Evolutionary conservation across 495 filamentous ascomycete genomes (phyloP), one percentile per base, ranked within the genome.

Genomic region (Clavariopsis aquatica): DNA sequence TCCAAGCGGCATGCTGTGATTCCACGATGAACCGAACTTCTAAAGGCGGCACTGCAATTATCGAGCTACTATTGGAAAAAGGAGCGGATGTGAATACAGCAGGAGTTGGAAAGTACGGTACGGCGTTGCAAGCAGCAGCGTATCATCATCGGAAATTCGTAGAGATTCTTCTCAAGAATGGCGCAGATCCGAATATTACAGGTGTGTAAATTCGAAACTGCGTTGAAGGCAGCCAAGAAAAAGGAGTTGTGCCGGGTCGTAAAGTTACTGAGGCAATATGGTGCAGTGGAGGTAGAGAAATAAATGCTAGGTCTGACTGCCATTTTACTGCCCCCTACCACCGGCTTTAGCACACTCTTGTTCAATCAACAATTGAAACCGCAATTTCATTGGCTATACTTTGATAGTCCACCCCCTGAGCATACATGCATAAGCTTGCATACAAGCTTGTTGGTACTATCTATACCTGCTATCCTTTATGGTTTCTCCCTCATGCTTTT

Each of bases 161-260:
- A 1, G 20, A 51, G 29, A 26, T 36, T 5, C 46, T 61, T 9
- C 15, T 61, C 1, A 28, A 34, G 19, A 19, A 29, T 5, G 29
- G 52, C 13, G 60, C 60, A 6, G 52, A 63, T 56, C 29, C 36
- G n/a, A 57, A 63, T 24, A 19, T 27, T 26, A 20, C 12, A 2
- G 43, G 45, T 12, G 57, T 45, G 46, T n/a, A 61, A 61, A 22
- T 52, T 23, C 19, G 57, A 46, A 4, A 61, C 20, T n/a, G 1
- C 45, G 9, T 12, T 61, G 4, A 15, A 51, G 19, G 43, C 73
- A 15, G 78, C 77, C 0, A 43, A 17, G 38, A 43, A 43, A 17
- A 43, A 43, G 38, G 38, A 17, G 2, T 17, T 43, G 6, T 43
- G n/a, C 13, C 38, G 38, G 4, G 38, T 2, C 6, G 38, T 43